phyloP scores from a whole-genome alignment of 225 moss, liverwort and hornwort genomes.

The Physcomitrium patens region DNA sequence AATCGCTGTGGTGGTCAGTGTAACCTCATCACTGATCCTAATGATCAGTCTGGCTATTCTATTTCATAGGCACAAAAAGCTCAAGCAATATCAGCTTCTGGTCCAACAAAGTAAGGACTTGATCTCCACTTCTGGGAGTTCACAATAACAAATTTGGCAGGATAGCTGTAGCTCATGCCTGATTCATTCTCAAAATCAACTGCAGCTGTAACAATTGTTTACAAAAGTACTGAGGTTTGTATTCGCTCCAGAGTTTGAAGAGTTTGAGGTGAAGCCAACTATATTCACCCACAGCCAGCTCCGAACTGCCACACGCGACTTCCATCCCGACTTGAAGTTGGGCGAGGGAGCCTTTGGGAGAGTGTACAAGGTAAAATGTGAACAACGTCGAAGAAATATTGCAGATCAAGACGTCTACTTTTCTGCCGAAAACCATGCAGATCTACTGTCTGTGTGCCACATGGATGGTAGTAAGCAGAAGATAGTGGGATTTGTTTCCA shows the following conservation, averaged over 20 bases:
- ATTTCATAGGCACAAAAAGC: neutral
- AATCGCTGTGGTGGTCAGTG: neutral
- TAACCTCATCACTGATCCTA: neutral
- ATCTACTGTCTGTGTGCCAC: too few relatives aligned
- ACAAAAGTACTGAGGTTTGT: neutral
- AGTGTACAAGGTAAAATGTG: neutral
- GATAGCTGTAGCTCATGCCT: too few relatives aligned
- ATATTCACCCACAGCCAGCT: too few relatives aligned
- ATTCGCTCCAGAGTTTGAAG: neutral
- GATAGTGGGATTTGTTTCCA: too few relatives aligned
- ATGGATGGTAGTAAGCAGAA: too few relatives aligned
- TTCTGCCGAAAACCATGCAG: neutral
- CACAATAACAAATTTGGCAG: neutral
- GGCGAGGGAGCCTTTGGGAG: neutral
- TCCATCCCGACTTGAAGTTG: neutral
- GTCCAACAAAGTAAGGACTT: slow-evolving; percentile 15
- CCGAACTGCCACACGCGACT: neutral
- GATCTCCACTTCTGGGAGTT: too few relatives aligned
- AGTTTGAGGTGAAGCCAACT: neutral
- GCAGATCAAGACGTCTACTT: neutral
- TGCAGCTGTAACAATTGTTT: neutral
- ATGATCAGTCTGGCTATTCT: neutral
- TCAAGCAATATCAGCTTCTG: slow-evolving; percentile 10
- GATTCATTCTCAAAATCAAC: neutral
- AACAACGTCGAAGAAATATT: neutral